Evolutionary conservation across 345 rosid genomes (phyloP), one percentile per base, ranked within the genome.

Genomic region (Firmiana major): DNA sequence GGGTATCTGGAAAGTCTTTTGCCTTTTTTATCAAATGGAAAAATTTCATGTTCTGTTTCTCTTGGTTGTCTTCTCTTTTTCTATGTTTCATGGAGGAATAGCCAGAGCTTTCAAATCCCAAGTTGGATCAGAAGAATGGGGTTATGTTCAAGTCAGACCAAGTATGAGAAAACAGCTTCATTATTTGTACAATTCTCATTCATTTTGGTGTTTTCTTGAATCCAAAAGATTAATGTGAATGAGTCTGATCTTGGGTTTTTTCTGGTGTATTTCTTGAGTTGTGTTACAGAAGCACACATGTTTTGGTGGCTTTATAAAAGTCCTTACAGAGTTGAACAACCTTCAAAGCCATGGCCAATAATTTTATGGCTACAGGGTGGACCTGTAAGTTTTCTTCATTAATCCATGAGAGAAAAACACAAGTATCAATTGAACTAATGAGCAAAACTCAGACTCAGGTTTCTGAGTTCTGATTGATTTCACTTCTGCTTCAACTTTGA

Each of bases 331-430:
- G 90, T 89, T 64, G 87, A 92, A 63, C 84, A 92, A 81, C 81
- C 92, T 58, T 81, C 91, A n/a, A 94, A 88, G 79, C 97, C 97
- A 74, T 94, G 98, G 98, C 97, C 98, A 43, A 79, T 84, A 76
- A 81, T 92, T 80, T 92, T 94, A 65, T 94, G 98, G 98, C 77
- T 94, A 82, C 98, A 94, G 81, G 98, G 98, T 71, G 98, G 98
- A 79, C 98, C 97, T 73, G 97, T 92, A 70, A 87, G 96, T 85
- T 24, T 63, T 48, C 12, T 49, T 17, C 21, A 53, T 15, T 8
- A 21, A 42, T 67, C 24, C 36, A 10, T 11, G 1, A 28, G 13
- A 63, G 51, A 16, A 53, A 53, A 16, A 53, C 17, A 53, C 7
- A 17, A 5, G 1, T 5, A 19, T 6, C 4, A 17, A 53, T 7